Percentiles rank a stretch among this genome's conserved stretches.
phyloP scores from a whole-genome alignment of 106 monocot genomes.

The Agapanthus africanus region DNA sequence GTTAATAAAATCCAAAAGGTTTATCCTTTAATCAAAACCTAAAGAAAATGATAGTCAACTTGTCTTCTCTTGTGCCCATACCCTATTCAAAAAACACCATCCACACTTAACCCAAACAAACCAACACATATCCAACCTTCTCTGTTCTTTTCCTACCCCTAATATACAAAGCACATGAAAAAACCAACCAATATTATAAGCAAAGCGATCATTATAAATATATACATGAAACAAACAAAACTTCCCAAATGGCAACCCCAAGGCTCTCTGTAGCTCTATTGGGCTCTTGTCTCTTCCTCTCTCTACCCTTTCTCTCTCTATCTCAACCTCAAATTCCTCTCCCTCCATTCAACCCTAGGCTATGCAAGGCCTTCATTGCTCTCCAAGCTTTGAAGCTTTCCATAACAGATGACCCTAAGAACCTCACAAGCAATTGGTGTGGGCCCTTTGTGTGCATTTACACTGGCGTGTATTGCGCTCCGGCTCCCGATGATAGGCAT shows the following conservation, averaged over 20 bases:
- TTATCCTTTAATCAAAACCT: no score
- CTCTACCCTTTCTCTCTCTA: background rate
- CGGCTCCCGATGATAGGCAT: constrained; percentile 20
- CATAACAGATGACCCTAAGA: constrained; percentile 40
- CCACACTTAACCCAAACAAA: background rate
- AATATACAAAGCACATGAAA: no score
- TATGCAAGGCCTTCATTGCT: constrained; percentile 36
- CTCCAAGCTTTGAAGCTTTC: constrained; percentile 40
- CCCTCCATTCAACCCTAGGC: constrained; percentile 24
- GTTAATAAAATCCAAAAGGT: no score
- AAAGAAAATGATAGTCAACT: constrained; percentile 2
- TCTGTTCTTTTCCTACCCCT: no score
- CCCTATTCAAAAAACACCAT: background rate
- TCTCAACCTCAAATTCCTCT: background rate
- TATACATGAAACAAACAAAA: no score
- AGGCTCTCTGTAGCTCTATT: background rate
- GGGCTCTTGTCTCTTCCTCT: background rate
- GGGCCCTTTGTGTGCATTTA: constrained; percentile 54
- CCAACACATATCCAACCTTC: background rate
- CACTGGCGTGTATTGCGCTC: constrained; percentile 47
- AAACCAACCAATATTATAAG: no score
- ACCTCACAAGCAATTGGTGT: constrained; percentile 37
- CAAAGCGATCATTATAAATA: no score
- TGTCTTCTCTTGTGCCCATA: background rate
- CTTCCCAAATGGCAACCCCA: background rate